Percentiles rank a stretch among this genome's conserved stretches.
Evolutionary conservation across 305 asterid species (phyloP).

Genomic region (Caryopteris hybrid): DNA sequence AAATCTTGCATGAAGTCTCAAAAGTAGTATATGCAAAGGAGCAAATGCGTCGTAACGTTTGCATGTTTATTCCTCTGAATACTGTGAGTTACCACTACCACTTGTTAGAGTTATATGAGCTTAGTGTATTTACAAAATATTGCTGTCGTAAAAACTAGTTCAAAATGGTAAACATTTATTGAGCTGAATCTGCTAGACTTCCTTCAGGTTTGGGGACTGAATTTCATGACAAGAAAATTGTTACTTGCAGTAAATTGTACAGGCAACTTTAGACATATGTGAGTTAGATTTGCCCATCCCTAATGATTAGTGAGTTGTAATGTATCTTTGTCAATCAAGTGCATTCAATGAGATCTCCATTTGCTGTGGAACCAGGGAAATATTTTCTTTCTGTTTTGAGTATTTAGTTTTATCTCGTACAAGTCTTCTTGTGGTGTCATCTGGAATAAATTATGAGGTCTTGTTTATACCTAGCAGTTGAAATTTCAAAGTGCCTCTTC

Average conservation of each 20-base stretch:
- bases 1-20: background rate
- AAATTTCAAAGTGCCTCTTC: background rate
- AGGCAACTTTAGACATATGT: background rate
- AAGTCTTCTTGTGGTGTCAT: background rate
- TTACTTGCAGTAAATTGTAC: background rate
- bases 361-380: background rate
- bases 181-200: background rate
- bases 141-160: background rate
- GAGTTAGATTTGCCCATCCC: background rate
- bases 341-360: background rate
- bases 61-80: background rate
- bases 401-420: background rate
- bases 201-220: background rate
- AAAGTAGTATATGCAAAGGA: background rate
- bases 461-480: background rate
- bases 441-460: background rate
- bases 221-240: background rate
- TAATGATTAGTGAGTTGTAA: background rate
- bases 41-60: background rate
- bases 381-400: background rate
- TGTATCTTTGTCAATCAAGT: background rate
- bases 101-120: background rate
- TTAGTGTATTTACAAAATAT: background rate
- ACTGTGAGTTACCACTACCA: background rate
- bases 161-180: background rate